phyloP scores from a whole-genome alignment of 2,329 filamentous ascomycete species.

The Ophiocordyceps camponoti-leonardi region DNA sequence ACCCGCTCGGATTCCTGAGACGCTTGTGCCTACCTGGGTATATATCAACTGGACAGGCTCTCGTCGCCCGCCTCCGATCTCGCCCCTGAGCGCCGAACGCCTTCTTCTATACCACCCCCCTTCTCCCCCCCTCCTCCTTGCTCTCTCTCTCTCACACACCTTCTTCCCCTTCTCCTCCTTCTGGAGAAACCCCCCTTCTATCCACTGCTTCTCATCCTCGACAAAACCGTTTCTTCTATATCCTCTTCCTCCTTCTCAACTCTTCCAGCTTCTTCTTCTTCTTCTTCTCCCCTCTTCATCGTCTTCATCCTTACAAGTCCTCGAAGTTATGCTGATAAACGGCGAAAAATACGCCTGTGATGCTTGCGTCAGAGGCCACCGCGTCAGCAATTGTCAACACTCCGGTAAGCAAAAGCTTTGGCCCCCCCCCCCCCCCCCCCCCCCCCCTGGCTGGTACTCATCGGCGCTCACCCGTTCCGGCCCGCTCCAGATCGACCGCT shows the following conservation, averaged over 20 bases:
- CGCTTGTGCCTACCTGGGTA: not conserved
- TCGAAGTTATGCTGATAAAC: constrained; percentile 57
- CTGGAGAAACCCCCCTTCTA: too few relatives aligned
- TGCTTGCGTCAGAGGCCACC: constrained; percentile 94
- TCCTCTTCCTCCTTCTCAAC: not conserved
- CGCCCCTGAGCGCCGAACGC: not conserved
- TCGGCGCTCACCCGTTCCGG: constrained; percentile 6
- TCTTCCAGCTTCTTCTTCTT: too few relatives aligned
- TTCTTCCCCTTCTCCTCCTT: not conserved
- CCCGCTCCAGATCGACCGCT: constrained; percentile 59
- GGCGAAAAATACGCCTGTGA: constrained; percentile 97
- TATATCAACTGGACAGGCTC: too few relatives aligned
- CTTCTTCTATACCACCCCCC: not conserved
- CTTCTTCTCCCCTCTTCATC: not conserved
- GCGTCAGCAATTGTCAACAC: constrained; percentile 97
- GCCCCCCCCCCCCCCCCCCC: too few relatives aligned
- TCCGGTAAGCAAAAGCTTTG: constrained; percentile 53
- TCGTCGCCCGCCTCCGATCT: not conserved
- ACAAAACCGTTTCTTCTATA: not conserved
- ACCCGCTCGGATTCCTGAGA: constrained; percentile 6
- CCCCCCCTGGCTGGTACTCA: not conserved
- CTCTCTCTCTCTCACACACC: too few relatives aligned
- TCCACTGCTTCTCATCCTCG: not conserved
- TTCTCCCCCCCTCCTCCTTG: not conserved
- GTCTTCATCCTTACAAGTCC: not conserved